Evolutionary conservation across 2,329 filamentous ascomycete species (phyloP), one percentile per base, ranked within the genome.

Genomic region (Colletotrichum costaricense): DNA sequence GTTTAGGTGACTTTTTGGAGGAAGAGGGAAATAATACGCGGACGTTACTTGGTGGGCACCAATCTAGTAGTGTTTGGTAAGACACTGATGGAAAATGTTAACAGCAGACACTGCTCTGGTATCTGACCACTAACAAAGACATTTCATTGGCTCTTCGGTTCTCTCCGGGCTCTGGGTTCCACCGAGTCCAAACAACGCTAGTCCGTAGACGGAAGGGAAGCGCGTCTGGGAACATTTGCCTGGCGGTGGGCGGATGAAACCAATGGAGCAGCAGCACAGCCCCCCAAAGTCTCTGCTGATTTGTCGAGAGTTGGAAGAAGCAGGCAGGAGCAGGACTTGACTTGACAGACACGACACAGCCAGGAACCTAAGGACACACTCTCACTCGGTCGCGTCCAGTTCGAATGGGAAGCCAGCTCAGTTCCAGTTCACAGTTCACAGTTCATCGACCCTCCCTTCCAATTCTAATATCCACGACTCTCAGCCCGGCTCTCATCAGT

Each of bases 201-300:
- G 56, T 16, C 69, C 58, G 9, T 4, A 67, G 67, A 42, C 24
- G 38, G 72, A 52, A 58, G 62, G 54, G 52, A 35, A 38, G 52
- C 57, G 24, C 46, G 52, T 64, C 42, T 52, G 24, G 55, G 69
- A 66, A 19, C 28, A 72, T 30, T 58, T 52, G 7, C 26, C 33
- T 26, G 12, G 35, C n/a, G 42, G n/a, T 14, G 49, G 35, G 60
- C 67, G 46, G 42, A 56, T 72, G 72, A 74, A 74, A 74, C 68
- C 72, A 74, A 57, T 63, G 49, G 56, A 67, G 72, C 52, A 55
- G 22, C 67, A 69, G 67, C 54, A 69, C 67, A 28, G 60, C 59
- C 67, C 65, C 56, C 38, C 14, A 24, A 22, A 12, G n/a, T 42
- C 46, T 63, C 42, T 63, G 63, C 42, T 60, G 56, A 63, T 58